Evolutionary conservation across 73 alveolate genomes (phyloP), one percentile per base, ranked within the genome.

Genomic region (Symbiodinium natans): DNA sequence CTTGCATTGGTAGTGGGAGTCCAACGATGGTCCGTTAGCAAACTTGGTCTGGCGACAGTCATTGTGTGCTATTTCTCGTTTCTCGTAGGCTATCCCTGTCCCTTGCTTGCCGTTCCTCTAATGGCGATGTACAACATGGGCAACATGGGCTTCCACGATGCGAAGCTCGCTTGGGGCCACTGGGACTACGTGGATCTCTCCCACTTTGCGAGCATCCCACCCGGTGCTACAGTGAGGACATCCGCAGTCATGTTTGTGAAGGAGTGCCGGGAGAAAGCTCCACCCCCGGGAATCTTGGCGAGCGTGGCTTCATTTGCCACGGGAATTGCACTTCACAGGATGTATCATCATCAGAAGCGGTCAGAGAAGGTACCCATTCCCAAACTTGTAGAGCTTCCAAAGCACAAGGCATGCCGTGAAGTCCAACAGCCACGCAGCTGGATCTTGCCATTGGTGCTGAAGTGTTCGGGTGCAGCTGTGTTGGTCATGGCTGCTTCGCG

Each of bases 271-370:
- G 96, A 25, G 10, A 75, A 48, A 39, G 31, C 95, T 41, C 84
- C 29, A 10, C 43, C 71, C 43, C 83, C 75, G n/a, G 80, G 80
- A 29, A 25, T 63, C 36, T 29, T 90, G 21, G 96, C 96, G 23
- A 84, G 96, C 5, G 96, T 90, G 46, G 96, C 96, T 10, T 90
- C 96, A 10, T 90, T 90, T 88, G 39, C 96, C 2, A 88, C 96
- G 29, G 96, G 96, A 3, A 90, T 90, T 71, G 96, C 96, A 25
- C 96, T 90, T 63, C 96, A 90, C 87, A 71, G 96, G 54, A 90
- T 90, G 77, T 31, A 48, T 23, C 82, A 56, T 19, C 46, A 80
- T 23, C 71, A 90, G 29, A 33, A 63, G 40, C 15, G 23, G 4
- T 29, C 80, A 63, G 80, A 63, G 38, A 63, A 29, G 36, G 80